Evolutionary conservation across 139 green algal species (phyloP).

Genomic region (Raphidocelis subcapitata): DNA sequence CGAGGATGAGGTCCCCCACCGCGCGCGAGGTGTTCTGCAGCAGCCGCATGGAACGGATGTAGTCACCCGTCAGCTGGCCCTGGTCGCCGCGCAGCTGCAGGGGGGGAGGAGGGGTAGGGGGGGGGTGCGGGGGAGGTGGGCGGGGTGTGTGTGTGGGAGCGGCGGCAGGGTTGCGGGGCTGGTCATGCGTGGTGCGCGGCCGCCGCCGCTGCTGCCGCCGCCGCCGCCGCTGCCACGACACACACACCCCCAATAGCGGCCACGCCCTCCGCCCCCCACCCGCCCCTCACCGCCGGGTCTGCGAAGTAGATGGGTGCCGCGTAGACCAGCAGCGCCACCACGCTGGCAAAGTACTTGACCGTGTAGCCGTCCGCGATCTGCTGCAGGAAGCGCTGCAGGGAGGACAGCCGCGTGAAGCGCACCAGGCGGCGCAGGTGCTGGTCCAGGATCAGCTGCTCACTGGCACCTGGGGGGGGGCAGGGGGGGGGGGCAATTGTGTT

Average conservation of each 20-base stretch:
- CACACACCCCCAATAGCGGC: no score
- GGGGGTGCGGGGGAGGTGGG: neutral
- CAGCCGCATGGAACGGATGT: conserved; percentile 85
- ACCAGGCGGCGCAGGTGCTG: conserved; percentile 86
- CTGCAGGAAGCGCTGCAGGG: conserved; percentile 87
- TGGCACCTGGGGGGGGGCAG: conserved; percentile 10
- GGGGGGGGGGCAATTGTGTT: no score
- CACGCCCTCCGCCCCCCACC: no score
- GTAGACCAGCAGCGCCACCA: conserved; percentile 85
- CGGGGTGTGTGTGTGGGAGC: neutral
- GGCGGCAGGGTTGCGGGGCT: no score
- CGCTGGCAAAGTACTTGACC: conserved; percentile 87
- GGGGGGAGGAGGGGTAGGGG: neutral
- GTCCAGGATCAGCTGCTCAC: conserved; percentile 91
- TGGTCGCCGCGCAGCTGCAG: conserved; percentile 15
- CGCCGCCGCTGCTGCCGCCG: no score
- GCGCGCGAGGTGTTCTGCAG: conserved; percentile 83
- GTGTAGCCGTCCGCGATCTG: conserved; percentile 84
- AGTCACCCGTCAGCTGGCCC: conserved; percentile 65
- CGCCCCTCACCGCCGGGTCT: conserved; percentile 22
- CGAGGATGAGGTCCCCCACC: conserved; percentile 92
- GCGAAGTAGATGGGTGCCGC: conserved; percentile 75
- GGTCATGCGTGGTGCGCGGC: no score
- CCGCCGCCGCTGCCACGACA: no score
- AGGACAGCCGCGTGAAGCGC: conserved; percentile 73